phyloP scores from a whole-genome alignment of 257 asterid species.

The Gentiana dahurica region DNA sequence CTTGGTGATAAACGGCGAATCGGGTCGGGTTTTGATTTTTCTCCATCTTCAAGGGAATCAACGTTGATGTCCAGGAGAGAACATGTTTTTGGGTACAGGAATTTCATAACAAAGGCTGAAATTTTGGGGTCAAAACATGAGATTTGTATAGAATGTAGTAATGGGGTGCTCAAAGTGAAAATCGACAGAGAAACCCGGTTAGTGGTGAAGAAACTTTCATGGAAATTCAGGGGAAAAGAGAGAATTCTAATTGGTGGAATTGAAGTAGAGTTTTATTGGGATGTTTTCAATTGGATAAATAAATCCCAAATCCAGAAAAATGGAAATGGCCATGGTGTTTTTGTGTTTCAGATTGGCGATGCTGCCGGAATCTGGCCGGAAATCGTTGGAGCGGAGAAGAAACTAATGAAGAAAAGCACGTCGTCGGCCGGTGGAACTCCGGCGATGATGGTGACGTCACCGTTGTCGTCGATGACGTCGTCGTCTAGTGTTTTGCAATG shows the following conservation, averaged over 20 bases:
- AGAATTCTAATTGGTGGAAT: constrained; percentile 20
- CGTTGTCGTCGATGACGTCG: constrained; percentile 14
- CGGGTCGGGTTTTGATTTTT: background rate
- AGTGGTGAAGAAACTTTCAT: constrained; percentile 23
- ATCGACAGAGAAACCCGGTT: constrained; percentile 21
- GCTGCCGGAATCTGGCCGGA: constrained; percentile 30
- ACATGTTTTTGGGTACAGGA: constrained; percentile 24
- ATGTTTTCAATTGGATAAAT: constrained; percentile 30
- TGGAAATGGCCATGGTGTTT: constrained; percentile 24
- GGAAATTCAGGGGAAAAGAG: constrained; percentile 35
- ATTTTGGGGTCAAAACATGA: constrained; percentile 25
- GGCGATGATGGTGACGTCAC: constrained; percentile 3
- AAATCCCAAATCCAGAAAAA: constrained; percentile 6
- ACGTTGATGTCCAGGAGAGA: constrained; percentile 22
- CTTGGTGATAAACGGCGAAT: constrained; percentile 18
- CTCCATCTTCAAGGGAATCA: constrained; percentile 7
- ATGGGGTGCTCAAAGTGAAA: constrained; percentile 28
- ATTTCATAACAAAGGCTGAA: constrained; percentile 20
- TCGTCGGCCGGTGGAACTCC: constrained; percentile 5
- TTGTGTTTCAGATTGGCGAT: constrained; percentile 28
- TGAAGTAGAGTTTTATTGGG: constrained; percentile 31
- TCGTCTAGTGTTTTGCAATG: constrained; percentile 35
- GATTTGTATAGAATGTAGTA: constrained; percentile 23
- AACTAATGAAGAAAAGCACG: constrained; percentile 26
- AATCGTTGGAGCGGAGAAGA: constrained; percentile 30